phyloP scores from a whole-genome alignment of 2,329 filamentous ascomycete species.

The Orbilia oligospora region DNA sequence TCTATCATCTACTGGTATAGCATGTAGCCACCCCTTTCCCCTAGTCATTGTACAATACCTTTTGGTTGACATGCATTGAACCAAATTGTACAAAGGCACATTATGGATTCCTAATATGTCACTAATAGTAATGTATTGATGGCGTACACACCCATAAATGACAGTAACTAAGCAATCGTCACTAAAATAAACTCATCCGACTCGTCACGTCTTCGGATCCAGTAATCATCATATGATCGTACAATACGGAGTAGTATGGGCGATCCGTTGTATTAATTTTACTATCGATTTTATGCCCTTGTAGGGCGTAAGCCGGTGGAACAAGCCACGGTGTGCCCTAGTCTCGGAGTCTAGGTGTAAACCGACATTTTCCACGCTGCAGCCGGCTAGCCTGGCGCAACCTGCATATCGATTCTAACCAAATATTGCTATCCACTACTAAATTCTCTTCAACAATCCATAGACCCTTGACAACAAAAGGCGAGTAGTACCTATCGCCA shows the following conservation, averaged over 20 bases:
- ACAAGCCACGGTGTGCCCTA: conserved; percentile 10
- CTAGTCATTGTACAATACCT: neutral
- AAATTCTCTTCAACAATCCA: too few species aligned
- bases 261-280: neutral
- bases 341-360: neutral
- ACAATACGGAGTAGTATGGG: too few species aligned
- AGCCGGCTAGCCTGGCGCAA: too few species aligned
- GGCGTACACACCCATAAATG: neutral
- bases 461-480: neutral
- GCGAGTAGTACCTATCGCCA: neutral
- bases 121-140: neutral
- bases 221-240: neutral
- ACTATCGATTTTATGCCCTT: conserved; percentile 2
- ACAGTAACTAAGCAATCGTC: neutral
- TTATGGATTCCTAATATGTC: neutral
- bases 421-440: neutral
- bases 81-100: neutral
- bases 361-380: neutral
- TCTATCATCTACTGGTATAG: too few species aligned
- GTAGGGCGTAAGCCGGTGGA: conserved; percentile 2
- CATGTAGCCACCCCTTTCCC: too few species aligned
- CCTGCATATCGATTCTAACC: neutral
- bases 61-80: neutral
- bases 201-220: neutral
- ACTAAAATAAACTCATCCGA: neutral